Conservation (phyloP, 1,139 yeast genomes). For the Protomyces inundatus region DNA sequence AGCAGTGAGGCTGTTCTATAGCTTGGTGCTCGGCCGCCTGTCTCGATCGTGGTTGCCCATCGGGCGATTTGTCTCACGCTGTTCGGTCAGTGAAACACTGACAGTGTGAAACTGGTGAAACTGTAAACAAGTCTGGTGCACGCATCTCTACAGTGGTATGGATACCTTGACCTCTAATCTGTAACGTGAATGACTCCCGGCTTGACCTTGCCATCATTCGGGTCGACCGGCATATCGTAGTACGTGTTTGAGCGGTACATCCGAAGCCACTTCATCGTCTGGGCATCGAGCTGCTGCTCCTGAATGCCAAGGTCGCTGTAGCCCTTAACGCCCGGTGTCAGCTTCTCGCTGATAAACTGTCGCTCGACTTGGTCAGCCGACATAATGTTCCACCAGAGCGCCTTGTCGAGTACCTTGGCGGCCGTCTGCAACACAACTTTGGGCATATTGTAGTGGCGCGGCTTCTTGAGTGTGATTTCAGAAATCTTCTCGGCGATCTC, state of each 20-base stretch:
- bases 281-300: conserved; percentile 63
- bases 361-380: conserved; percentile 76
- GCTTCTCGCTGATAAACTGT: conserved; percentile 61
- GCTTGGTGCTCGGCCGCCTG: too few species aligned
- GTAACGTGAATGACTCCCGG: conserved; percentile 19
- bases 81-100: too few species aligned
- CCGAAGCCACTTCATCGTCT: conserved; percentile 57
- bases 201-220: conserved; percentile 20
- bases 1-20: too few species aligned
- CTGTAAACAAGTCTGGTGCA: too few species aligned
- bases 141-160: too few species aligned
- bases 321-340: conserved; percentile 58
- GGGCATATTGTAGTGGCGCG: conserved; percentile 50
- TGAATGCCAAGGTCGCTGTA: conserved; percentile 71
- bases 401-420: conserved; percentile 51
- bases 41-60: too few species aligned
- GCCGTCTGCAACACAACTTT: conserved; percentile 46
- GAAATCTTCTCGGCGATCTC: conserved; percentile 69
- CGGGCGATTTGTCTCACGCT: too few species aligned
- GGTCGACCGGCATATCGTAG: conserved; percentile 12
- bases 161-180: not conserved
- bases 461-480: conserved; percentile 49
- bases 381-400: conserved; percentile 62
- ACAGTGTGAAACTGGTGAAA: too few species aligned
- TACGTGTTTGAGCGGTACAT: conserved; percentile 23